Percentiles rank a stretch among this genome's conserved stretches.
Conservation (phyloP, 768 basidiomycete species). For the Tylopilus vinaceipallidus region DNA sequence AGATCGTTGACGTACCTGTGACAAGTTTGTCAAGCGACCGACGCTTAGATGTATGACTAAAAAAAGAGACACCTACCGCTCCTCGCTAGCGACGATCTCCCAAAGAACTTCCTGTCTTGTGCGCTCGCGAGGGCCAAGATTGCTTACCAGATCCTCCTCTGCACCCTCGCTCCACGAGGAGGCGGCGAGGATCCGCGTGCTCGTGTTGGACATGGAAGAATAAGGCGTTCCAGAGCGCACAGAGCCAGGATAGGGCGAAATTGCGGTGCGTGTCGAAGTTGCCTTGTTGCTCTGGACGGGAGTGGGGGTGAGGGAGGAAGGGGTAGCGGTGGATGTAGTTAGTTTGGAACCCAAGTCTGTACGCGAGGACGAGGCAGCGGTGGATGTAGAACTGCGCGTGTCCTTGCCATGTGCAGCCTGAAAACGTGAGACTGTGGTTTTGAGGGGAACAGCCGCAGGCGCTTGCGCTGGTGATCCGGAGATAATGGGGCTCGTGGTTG, state of each 20-base stretch:
- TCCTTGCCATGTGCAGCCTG: conserved; percentile 73
- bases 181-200: conserved; percentile 72
- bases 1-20: conserved; percentile 89
- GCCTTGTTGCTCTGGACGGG: conserved; percentile 51
- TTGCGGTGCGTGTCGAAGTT: conserved; percentile 61
- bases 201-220: conserved; percentile 70
- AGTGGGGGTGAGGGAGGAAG: conserved; percentile 59
- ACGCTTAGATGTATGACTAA: conserved; percentile 9
- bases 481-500: conserved; percentile 36
- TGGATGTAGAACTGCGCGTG: conserved; percentile 60
- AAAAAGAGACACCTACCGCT: conserved; percentile 56
- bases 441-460: conserved; percentile 37
- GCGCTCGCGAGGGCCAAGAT: conserved; percentile 90
- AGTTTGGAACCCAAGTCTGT: conserved; percentile 54
- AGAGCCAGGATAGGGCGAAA: conserved; percentile 66
- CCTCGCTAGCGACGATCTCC: conserved; percentile 95
- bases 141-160: conserved; percentile 90
- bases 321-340: conserved; percentile 47
- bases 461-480: conserved; percentile 30
- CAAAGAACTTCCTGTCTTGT: conserved; percentile 95
- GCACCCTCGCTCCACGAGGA: conserved; percentile 92
- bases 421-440: conserved; percentile 75
- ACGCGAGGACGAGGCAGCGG: conserved; percentile 59
- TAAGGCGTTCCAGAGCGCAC: conserved; percentile 81
- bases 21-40: conserved; percentile 12